Conservation (phyloP, 2,329 filamentous ascomycete genomes). For the Colletotrichum sp. region DNA sequence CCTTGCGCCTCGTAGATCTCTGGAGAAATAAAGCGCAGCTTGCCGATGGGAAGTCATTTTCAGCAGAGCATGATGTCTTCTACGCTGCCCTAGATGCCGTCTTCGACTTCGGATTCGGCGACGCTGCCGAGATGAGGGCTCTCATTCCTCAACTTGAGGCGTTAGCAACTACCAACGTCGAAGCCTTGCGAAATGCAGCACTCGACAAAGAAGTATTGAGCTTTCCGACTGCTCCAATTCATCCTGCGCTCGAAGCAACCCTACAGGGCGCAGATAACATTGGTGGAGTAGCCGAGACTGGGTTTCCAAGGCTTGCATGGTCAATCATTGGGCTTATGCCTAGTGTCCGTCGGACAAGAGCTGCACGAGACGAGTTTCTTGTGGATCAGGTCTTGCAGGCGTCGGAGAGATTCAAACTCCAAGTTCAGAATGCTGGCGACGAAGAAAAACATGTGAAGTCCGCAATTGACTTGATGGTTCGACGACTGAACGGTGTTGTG, state of each 20-base stretch:
- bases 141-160: background rate
- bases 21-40: conserved; percentile 36
- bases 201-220: background rate
- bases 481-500: conserved; percentile 29
- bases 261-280: background rate
- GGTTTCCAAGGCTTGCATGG: background rate
- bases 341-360: background rate
- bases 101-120: conserved; percentile 34
- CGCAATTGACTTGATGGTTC: conserved; percentile 36
- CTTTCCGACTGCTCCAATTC: background rate
- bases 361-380: background rate
- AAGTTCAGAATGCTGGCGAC: background rate
- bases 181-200: background rate
- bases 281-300: background rate
- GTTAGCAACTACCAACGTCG: background rate
- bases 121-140: background rate
- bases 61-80: conserved; percentile 33
- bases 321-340: background rate
- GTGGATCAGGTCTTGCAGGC: background rate
- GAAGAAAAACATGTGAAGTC: background rate
- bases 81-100: conserved; percentile 38
- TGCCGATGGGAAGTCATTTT: conserved; percentile 33
- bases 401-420: background rate
- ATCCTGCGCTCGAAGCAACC: background rate
- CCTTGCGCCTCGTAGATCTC: conserved; percentile 31